Evolutionary conservation across 2,329 filamentous ascomycete genomes (phyloP).

Genomic region (Aspergillus piperis): DNA sequence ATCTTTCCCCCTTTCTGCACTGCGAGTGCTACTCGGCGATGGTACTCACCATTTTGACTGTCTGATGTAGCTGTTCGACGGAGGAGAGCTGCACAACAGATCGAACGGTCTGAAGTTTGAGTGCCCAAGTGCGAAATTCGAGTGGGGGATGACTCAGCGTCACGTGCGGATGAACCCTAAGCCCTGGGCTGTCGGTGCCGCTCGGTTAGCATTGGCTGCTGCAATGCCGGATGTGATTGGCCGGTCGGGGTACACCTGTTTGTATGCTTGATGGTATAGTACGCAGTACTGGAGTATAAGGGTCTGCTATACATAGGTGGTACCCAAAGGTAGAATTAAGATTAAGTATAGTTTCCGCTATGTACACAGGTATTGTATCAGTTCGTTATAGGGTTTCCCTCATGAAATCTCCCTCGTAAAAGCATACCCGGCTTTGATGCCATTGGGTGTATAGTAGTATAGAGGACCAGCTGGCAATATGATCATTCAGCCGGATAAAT

Average conservation of each 20-base stretch:
- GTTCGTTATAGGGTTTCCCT: too few species aligned
- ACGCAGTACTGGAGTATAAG: too few species aligned
- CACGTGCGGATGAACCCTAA: slow-evolving; percentile 31
- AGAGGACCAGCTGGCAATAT: too few species aligned
- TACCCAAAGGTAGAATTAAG: not conserved
- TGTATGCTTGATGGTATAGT: too few species aligned
- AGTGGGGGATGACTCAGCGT: slow-evolving; percentile 41
- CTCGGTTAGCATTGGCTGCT: slow-evolving; percentile 22
- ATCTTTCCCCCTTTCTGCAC: not conserved
- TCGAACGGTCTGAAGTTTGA: slow-evolving; percentile 25
- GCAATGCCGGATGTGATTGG: slow-evolving; percentile 13
- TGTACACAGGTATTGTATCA: not conserved
- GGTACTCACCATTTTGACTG: slow-evolving; percentile 42
- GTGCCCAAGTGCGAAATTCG: slow-evolving; percentile 38
- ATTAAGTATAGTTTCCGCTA: not conserved
- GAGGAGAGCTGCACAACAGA: slow-evolving; percentile 30
- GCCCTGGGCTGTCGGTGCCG: slow-evolving; percentile 27
- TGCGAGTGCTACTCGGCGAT: not conserved
- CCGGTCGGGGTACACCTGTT: not conserved
- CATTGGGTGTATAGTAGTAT: not conserved
- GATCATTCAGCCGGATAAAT: too few species aligned
- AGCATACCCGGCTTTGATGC: not conserved
- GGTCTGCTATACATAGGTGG: too few species aligned
- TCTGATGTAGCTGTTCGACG: slow-evolving; percentile 39
- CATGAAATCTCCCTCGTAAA: too few species aligned